Conservation (phyloP, 805 yeast genomes). For the Ogataea pini region DNA sequence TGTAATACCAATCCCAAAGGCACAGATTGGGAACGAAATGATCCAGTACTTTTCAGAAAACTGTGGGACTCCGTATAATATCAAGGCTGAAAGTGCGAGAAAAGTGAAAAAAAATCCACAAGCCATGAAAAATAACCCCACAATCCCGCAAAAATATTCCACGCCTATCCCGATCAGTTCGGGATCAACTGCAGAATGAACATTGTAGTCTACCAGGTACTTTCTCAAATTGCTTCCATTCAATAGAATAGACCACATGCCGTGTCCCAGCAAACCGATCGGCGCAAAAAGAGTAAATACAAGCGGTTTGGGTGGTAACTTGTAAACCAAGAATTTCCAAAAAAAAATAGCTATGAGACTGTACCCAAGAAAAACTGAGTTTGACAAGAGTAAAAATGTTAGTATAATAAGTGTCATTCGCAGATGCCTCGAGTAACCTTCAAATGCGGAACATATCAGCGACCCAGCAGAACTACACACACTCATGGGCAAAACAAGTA, state of each 20-base stretch:
- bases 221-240: conserved; percentile 25
- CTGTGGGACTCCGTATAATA: conserved; percentile 29
- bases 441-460: conserved; percentile 46
- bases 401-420: conserved; percentile 55
- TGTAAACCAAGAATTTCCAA: conserved; percentile 57
- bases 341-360: conserved; percentile 55
- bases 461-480: conserved; percentile 73
- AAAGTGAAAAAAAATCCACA: conserved; percentile 41
- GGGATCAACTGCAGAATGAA: conserved; percentile 3
- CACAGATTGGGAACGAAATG: conserved; percentile 83
- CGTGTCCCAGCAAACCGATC: conserved; percentile 85
- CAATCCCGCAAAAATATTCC: conserved; percentile 13
- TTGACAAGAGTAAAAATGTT: conserved; percentile 65
- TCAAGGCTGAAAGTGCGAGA: conserved; percentile 39
- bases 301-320: conserved; percentile 52
- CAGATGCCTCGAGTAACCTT: conserved; percentile 34
- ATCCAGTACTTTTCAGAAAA: conserved; percentile 69
- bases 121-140: conserved; percentile 21
- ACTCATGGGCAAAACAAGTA: conserved; percentile 75
- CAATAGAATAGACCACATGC: conserved; percentile 62
- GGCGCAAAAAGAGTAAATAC: conserved; percentile 71
- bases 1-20: conserved; percentile 61
- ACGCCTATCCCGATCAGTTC: conserved; percentile 15
- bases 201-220: conserved; percentile 16
- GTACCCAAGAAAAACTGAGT: conserved; percentile 63